phyloP scores from a whole-genome alignment of 345 rosid genomes.

The Zanthoxylum bungeanum region DNA sequence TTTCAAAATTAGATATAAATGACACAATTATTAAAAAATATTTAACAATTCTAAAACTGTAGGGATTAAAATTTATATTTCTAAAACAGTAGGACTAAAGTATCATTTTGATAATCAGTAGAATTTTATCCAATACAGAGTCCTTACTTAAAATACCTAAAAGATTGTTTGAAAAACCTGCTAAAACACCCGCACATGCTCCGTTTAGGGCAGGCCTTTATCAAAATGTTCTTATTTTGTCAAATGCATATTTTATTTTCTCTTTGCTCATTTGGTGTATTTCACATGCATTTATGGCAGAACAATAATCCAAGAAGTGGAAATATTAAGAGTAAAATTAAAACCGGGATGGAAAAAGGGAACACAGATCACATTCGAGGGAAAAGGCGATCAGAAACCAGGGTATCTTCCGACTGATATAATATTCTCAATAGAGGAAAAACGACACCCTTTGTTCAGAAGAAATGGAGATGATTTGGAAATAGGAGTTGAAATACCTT shows the following conservation, averaged over 20 bases:
- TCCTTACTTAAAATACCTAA: too few relatives aligned
- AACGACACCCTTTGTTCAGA: conserved; percentile 56
- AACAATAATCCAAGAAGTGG: conserved; percentile 57
- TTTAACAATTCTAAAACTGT: too few relatives aligned
- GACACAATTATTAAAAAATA: too few relatives aligned
- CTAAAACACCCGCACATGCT: too few relatives aligned
- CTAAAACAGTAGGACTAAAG: too few relatives aligned
- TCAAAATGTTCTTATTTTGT: too few relatives aligned
- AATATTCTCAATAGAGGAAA: conserved; percentile 55
- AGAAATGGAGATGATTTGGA: conserved; percentile 66
- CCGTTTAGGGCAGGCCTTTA: too few relatives aligned
- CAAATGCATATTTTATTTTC: not conserved
- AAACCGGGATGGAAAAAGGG: conserved; percentile 95
- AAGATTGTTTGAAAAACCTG: too few relatives aligned
- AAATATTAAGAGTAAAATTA: conserved; percentile 53
- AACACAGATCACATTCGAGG: conserved; percentile 78
- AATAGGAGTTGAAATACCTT: conserved; percentile 62
- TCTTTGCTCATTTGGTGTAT: not conserved
- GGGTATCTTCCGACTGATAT: conserved; percentile 73
- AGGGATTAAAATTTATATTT: too few relatives aligned
- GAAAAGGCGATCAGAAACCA: conserved; percentile 77
- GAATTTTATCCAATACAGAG: too few relatives aligned
- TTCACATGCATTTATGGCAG: conserved; percentile 31
- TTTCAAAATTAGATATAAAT: too few relatives aligned
- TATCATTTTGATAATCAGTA: too few relatives aligned